Evolutionary conservation across 2,329 filamentous ascomycete genomes (phyloP).

Genomic region (Ceratocystis destructans): DNA sequence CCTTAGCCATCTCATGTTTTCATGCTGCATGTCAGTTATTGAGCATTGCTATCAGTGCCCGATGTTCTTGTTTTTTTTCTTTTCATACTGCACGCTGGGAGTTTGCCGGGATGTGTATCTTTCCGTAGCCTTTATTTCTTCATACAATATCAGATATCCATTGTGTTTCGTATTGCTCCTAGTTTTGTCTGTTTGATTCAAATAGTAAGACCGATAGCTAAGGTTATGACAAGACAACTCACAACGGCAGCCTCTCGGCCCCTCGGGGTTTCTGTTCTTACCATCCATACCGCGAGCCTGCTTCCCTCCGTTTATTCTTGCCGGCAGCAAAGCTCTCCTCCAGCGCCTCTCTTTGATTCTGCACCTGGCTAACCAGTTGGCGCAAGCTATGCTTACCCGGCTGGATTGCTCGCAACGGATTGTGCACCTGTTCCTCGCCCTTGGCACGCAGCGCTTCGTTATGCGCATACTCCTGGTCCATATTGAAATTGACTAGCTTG

Average conservation of each 20-base stretch:
- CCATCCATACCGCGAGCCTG: slow-evolving; percentile 76
- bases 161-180: neutral
- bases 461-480: slow-evolving; percentile 69
- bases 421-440: slow-evolving; percentile 56
- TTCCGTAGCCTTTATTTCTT: slow-evolving; percentile 9
- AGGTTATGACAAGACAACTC: neutral
- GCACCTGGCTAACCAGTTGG: slow-evolving; percentile 73
- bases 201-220: neutral
- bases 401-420: slow-evolving; percentile 72
- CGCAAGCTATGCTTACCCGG: slow-evolving; percentile 72
- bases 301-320: slow-evolving; percentile 65
- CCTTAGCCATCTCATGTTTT: slow-evolving; percentile 6
- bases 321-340: slow-evolving; percentile 85
- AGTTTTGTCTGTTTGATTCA: neutral
- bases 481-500: slow-evolving; percentile 77
- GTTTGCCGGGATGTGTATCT: neutral
- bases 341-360: slow-evolving; percentile 69
- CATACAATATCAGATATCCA: slow-evolving; percentile 15
- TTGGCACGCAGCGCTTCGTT: slow-evolving; percentile 64
- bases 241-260: neutral
- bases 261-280: slow-evolving; percentile 20
- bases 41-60: slow-evolving; percentile 3
- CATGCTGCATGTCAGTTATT: neutral
- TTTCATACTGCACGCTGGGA: slow-evolving; percentile 11
- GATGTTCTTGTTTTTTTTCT: slow-evolving; percentile 2